Conservation (phyloP, 2,329 filamentous ascomycete species). For the Colletotrichum tanaceti region DNA sequence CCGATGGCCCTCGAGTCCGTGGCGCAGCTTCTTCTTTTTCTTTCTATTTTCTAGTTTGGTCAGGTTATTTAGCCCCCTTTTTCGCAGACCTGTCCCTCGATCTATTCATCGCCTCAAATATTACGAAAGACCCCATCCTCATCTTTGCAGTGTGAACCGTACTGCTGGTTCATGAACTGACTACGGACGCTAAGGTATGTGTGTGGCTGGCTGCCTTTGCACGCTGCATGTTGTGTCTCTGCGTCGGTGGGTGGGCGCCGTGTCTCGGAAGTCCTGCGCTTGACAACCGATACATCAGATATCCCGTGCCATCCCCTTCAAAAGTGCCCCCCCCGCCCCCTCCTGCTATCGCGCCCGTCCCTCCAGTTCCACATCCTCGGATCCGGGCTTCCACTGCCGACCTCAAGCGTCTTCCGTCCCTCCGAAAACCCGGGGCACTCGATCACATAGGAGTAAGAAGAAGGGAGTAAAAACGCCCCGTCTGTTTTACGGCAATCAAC, state of each 20-base stretch:
- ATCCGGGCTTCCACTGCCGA: constrained; percentile 8
- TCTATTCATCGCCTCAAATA: background rate
- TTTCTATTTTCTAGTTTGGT: too few species aligned
- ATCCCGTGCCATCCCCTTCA: background rate
- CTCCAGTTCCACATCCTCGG: constrained; percentile 17
- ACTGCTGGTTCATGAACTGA: background rate
- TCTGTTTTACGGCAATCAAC: too few species aligned
- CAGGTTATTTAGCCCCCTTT: too few species aligned
- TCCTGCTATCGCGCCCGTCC: background rate
- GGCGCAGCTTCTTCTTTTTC: background rate
- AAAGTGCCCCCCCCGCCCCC: background rate
- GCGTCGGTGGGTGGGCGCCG: background rate
- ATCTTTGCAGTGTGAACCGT: background rate
- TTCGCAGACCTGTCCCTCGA: background rate
- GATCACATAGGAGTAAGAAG: too few species aligned
- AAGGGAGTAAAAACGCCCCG: too few species aligned
- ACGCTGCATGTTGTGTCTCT: background rate
- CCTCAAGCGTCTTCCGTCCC: background rate
- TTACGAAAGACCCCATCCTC: background rate
- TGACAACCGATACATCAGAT: constrained; percentile 1
- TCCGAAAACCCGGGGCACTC: background rate
- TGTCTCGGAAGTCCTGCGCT: background rate
- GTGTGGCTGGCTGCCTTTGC: constrained; percentile 4
- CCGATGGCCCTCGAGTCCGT: background rate
- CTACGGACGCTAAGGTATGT: too few species aligned